phyloP scores from a whole-genome alignment of 2,329 filamentous ascomycete species.

The Xylariaceae sp. region DNA sequence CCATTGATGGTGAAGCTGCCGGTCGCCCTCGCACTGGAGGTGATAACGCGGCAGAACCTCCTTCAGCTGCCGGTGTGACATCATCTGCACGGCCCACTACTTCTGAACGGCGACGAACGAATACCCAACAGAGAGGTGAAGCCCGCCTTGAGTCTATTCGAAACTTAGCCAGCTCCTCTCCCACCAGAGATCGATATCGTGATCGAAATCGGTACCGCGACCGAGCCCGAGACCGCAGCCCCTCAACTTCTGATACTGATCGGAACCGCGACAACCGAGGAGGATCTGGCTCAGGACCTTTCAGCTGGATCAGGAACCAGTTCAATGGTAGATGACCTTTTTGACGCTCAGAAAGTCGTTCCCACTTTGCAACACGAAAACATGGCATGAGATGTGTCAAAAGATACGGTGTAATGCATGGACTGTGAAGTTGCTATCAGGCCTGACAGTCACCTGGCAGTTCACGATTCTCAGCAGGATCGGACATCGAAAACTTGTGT shows the following conservation, averaged over 20 bases:
- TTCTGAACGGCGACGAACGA: constrained; percentile 22
- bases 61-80: constrained; percentile 9
- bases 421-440: too few relatives aligned
- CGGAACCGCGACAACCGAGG: constrained; percentile 31
- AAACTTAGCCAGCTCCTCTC: constrained; percentile 10
- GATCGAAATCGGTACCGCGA: constrained; percentile 18
- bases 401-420: too few relatives aligned
- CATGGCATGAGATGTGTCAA: too few relatives aligned
- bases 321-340: constrained; percentile 32
- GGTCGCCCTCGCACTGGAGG: constrained; percentile 20
- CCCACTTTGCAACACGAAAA: too few relatives aligned
- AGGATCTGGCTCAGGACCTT: constrained; percentile 36
- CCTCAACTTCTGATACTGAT: constrained; percentile 25
- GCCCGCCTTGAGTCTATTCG: constrained; percentile 23
- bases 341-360: too few relatives aligned
- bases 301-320: constrained; percentile 43
- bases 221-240: constrained; percentile 28
- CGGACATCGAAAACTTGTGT: too few relatives aligned
- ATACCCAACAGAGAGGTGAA: constrained; percentile 19
- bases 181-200: constrained; percentile 12
- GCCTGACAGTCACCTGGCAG: too few relatives aligned
- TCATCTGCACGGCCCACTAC: constrained; percentile 15
- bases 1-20: constrained; percentile 42
- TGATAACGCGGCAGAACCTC: constrained; percentile 3
- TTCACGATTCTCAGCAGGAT: too few relatives aligned